Base-by-base conservation (phyloP, 2,329 filamentous ascomycete genomes). In the Penicillium sp. region DNA sequence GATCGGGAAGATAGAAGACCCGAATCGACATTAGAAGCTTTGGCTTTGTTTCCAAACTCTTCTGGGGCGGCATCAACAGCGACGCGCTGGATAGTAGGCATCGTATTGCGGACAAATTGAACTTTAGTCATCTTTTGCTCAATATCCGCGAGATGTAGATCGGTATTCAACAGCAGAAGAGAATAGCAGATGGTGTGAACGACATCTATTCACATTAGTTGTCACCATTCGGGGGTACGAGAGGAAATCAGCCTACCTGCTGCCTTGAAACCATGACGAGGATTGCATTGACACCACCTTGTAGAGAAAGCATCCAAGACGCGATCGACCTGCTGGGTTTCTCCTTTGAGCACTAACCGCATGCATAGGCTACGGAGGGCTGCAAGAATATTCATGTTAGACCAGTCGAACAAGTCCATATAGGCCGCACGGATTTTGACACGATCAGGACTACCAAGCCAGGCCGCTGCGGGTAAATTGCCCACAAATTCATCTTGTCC, bases 101-200 rank as follows among this genome's bases (percentile, higher is more conserved):
- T 89, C 5, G 95, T 97, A 74, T 99, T 99, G 78, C 96, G 96
- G 73, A 99, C 87, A 72, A 98, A 99, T 72, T 98, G 94, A 66
- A 85, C 90, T 60, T 91, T 88, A 1, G 94, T 98, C 95, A 99
- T 99, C 81, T 96, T 96, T 70, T 91, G 88, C 64, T 96, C 93
- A 69, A 98, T 97, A 73, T 98, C 93, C 62, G 94, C 95, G 72
- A 98, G 78, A 72, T 99, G 94, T 60, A 99, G 83, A 80, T 99
- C 95, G 38, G 95, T 99, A 72, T 99, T 99, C 66, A 99, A 85
- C 11, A 99, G 84, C 73, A 99, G 89, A 66, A 99, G 88, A 1
- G 95, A 97, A 77, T 98, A 99, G 79, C 92, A 96, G 66, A 98
- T 96, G 26, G 93, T 97, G 76, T 99, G 94, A 19, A 99, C 93